phyloP scores from a whole-genome alignment of 2,329 filamentous ascomycete species.

The Colletotrichum liriopes region DNA sequence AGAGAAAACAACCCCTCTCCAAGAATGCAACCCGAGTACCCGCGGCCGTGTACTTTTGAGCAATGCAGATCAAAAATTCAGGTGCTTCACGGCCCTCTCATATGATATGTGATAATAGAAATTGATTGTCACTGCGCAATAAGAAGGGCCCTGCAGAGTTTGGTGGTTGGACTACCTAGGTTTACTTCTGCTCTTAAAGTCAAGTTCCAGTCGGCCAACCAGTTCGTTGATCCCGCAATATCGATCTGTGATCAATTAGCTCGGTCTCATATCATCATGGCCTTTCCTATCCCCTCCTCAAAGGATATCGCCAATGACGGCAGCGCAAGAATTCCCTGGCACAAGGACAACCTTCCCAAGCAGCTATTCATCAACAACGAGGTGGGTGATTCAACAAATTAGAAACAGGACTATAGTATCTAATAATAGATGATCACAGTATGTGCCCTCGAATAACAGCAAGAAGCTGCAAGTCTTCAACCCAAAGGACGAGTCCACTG shows the following conservation, averaged over 20 bases:
- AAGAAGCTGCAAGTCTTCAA: conserved; percentile 65
- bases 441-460: conserved; percentile 58
- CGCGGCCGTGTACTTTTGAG: background rate
- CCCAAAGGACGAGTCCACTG: conserved; percentile 64
- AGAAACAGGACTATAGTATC: background rate
- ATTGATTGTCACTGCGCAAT: background rate
- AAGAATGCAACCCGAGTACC: background rate
- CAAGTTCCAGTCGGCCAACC: too few species aligned
- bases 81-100: background rate
- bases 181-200: background rate
- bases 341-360: conserved; percentile 53
- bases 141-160: background rate
- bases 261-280: conserved; percentile 39
- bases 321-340: conserved; percentile 46
- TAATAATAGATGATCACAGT: conserved; percentile 45
- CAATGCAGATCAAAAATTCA: background rate
- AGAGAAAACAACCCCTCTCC: background rate
- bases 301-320: conserved; percentile 38
- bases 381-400: conserved; percentile 40
- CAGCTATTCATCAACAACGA: conserved; percentile 58
- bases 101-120: background rate
- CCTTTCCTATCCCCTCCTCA: conserved; percentile 45
- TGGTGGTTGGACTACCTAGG: background rate
- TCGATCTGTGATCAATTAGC: too few species aligned
- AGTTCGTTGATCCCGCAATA: background rate